phyloP scores from a whole-genome alignment of 179 eudicot species.

The Nepenthes alata region DNA sequence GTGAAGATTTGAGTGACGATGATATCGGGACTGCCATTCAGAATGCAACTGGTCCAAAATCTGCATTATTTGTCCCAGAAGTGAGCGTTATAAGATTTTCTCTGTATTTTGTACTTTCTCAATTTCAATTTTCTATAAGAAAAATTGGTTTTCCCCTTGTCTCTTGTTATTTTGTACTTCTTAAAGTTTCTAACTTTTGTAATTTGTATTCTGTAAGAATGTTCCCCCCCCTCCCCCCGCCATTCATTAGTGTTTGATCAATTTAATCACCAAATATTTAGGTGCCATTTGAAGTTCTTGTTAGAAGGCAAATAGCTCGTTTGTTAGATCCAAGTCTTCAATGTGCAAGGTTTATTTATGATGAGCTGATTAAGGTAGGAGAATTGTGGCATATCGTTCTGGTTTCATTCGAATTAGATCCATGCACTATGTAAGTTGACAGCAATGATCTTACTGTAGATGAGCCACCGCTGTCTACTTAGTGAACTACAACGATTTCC shows the following conservation, averaged over 20 bases:
- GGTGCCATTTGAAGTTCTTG: conserved; percentile 80
- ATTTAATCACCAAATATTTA: conserved; percentile 9
- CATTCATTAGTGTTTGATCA: background rate
- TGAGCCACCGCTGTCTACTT: conserved; percentile 71
- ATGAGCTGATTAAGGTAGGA: conserved; percentile 67
- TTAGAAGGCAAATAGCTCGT: conserved; percentile 68
- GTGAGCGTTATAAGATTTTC: conserved; percentile 24
- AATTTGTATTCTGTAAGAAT: background rate
- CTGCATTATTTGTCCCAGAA: conserved; percentile 71
- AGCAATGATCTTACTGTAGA: conserved; percentile 25
- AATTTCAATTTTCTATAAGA: background rate
- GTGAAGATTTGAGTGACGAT: conserved; percentile 74
- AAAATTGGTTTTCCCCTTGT: background rate
- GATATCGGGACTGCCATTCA: conserved; percentile 81
- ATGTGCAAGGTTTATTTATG: conserved; percentile 75
- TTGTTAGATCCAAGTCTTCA: conserved; percentile 80
- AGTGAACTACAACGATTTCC: conserved; percentile 70
- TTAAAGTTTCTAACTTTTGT: background rate
- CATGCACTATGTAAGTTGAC: background rate
- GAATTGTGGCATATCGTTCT: background rate
- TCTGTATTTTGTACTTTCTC: background rate
- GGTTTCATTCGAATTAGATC: background rate
- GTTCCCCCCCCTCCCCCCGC: background rate
- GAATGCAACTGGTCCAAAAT: conserved; percentile 73
- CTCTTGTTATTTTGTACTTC: background rate